Conservation (phyloP, 2,329 filamentous ascomycete genomes). For the Nemania sp. region DNA sequence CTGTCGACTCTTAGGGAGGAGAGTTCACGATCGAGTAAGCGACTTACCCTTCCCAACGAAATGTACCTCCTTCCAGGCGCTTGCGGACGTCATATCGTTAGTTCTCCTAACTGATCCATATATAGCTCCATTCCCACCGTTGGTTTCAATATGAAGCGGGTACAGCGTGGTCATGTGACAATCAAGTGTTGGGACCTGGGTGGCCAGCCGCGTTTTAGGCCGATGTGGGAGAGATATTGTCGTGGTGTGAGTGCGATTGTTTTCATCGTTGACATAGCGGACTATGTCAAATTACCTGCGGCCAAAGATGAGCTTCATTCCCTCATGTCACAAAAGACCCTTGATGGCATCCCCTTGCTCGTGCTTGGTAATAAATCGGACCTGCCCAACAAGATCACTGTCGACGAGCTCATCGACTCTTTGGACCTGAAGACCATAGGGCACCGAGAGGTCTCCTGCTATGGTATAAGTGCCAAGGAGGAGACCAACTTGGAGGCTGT, state of each 20-base stretch:
- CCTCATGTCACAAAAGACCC: conserved; percentile 79
- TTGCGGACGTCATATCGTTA: conserved; percentile 26
- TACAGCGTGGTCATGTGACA: conserved; percentile 97
- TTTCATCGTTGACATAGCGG: conserved; percentile 97
- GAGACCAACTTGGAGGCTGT: conserved; percentile 98
- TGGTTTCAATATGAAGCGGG: conserved; percentile 98
- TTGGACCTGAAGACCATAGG: conserved; percentile 88
- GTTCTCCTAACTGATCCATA: conserved; percentile 45
- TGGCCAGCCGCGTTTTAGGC: conserved; percentile 93
- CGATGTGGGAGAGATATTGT: conserved; percentile 99
- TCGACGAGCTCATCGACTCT: conserved; percentile 93
- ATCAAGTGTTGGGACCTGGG: conserved; percentile 99
- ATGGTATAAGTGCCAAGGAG: conserved; percentile 97
- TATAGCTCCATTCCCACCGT: conserved; percentile 95
- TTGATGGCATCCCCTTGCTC: conserved; percentile 88
- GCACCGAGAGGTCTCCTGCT: conserved; percentile 94
- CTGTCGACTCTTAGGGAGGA: conserved; percentile 69
- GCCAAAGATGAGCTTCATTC: conserved; percentile 92
- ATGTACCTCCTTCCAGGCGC: conserved; percentile 14
- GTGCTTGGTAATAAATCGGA: conserved; percentile 98
- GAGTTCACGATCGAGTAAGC: conserved; percentile 99
- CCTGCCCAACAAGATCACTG: conserved; percentile 83
- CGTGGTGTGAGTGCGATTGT: conserved; percentile 97
- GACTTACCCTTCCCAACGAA: conserved; percentile 27
- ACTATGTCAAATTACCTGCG: conserved; percentile 76